phyloP scores from a whole-genome alignment of 1,139 yeast species.

The Zygosaccharomyces sapae region DNA sequence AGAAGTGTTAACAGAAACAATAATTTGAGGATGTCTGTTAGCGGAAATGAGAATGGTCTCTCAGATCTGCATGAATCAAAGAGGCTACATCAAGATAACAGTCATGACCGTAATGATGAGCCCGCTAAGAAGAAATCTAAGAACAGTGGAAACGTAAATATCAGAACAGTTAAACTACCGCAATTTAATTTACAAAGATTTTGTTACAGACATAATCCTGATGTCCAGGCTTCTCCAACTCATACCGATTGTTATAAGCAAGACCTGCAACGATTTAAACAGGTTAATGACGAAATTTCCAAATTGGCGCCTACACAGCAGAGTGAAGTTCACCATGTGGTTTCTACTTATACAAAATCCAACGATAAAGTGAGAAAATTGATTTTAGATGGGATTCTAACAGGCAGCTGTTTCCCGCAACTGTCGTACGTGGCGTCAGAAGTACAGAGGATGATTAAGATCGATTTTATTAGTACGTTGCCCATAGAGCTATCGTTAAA shows the following conservation, averaged over 20 bases:
- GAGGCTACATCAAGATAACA: not conserved
- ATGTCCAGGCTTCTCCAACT: conserved; percentile 41
- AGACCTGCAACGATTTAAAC: conserved; percentile 55
- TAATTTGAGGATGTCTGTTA: not conserved
- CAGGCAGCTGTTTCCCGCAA: conserved; percentile 95
- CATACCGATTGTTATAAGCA: conserved; percentile 41
- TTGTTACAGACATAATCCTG: conserved; percentile 93
- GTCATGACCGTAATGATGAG: not conserved
- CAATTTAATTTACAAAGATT: conserved; percentile 42
- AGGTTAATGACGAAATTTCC: conserved; percentile 60
- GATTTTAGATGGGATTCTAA: conserved; percentile 74
- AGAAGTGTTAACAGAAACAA: not conserved
- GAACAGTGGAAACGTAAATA: not conserved
- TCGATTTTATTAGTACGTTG: conserved; percentile 79
- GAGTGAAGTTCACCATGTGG: conserved; percentile 59
- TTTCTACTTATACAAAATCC: conserved; percentile 47
- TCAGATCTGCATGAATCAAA: not conserved
- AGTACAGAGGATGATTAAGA: conserved; percentile 71
- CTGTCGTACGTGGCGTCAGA: conserved; percentile 77
- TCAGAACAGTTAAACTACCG: conserved; percentile 20
- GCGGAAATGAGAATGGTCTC: not conserved
- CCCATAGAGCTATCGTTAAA: conserved; percentile 84
- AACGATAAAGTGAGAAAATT: conserved; percentile 46
- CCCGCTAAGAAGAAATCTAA: conserved; percentile 5
- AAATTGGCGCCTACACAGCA: conserved; percentile 73